Evolutionary conservation across 2,329 filamentous ascomycete genomes (phyloP).

Genomic region (Pseudogymnoascus sp.): DNA sequence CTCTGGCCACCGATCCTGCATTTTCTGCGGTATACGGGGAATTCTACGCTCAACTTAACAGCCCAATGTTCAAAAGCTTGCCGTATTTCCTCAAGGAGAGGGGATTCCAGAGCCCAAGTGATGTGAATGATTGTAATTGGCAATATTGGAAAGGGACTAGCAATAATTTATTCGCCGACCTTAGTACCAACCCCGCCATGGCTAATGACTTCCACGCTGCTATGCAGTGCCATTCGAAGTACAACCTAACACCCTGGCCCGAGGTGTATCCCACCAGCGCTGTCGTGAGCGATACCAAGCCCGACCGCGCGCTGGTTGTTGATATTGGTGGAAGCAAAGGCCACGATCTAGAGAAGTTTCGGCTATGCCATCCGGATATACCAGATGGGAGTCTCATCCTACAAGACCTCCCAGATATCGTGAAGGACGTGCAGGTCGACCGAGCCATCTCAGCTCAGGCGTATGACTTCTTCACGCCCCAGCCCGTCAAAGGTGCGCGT

Average conservation of each 20-base stretch:
- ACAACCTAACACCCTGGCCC: slow-evolving; percentile 31
- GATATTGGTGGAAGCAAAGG: slow-evolving; percentile 20
- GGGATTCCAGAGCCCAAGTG: slow-evolving; percentile 29
- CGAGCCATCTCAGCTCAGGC: slow-evolving; percentile 24
- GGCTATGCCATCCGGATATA: slow-evolving; percentile 23
- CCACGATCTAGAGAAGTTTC: slow-evolving; percentile 17
- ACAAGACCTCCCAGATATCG: slow-evolving; percentile 25
- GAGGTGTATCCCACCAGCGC: slow-evolving; percentile 29
- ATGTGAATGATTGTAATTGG: slow-evolving; percentile 27
- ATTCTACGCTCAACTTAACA: slow-evolving; percentile 29
- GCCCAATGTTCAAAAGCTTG: slow-evolving; percentile 26
- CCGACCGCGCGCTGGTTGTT: slow-evolving; percentile 22
- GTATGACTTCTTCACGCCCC: slow-evolving; percentile 33
- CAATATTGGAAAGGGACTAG: slow-evolving; percentile 25
- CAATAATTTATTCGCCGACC: slow-evolving; percentile 27
- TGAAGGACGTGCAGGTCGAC: slow-evolving; percentile 22
- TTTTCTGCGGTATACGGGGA: slow-evolving; percentile 27
- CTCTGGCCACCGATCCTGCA: slow-evolving; percentile 24
- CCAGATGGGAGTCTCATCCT: slow-evolving; percentile 18
- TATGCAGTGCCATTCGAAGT: slow-evolving; percentile 32
- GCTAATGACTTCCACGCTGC: slow-evolving; percentile 28
- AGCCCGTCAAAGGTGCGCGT: slow-evolving; percentile 33
- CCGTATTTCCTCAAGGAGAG: slow-evolving; percentile 28
- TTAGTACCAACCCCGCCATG: slow-evolving; percentile 25
- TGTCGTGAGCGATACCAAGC: slow-evolving; percentile 23